Percentiles rank a stretch among this genome's conserved stretches.
These are phyloP conservation scores for Ramalina peruviana DNA, from an alignment of 495 filamentous ascomycete genomes.

Conservation along the genomic window DNA sequence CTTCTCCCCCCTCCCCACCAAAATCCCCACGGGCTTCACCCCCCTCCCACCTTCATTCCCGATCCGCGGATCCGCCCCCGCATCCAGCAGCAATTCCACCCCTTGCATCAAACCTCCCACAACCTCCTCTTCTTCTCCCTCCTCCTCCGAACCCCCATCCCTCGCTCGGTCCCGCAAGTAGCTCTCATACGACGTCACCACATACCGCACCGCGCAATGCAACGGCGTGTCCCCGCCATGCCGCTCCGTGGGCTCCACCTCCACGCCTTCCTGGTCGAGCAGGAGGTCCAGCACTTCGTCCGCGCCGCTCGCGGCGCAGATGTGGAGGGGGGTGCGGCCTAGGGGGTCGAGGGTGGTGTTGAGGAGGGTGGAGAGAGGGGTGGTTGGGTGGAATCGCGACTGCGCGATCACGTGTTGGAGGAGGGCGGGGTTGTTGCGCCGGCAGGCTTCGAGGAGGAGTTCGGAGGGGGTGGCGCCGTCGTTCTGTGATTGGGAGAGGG, in stretches of 20 bases:
- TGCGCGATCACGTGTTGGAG: slow-evolving; percentile 45
- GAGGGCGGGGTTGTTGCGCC: slow-evolving; percentile 79
- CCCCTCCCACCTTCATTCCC: slow-evolving; percentile 49
- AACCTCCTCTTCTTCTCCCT: background rate
- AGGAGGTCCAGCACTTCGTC: slow-evolving; percentile 86
- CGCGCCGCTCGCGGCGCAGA: slow-evolving; percentile 74
- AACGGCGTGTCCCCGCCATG: slow-evolving; percentile 80
- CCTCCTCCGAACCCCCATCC: slow-evolving; percentile 7
- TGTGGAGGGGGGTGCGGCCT: slow-evolving; percentile 77
- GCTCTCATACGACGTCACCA: slow-evolving; percentile 32
- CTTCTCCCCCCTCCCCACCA: slow-evolving; percentile 55
- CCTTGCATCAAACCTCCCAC: slow-evolving; percentile 2
- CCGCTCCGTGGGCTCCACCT: slow-evolving; percentile 79
- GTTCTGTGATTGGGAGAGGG: background rate
- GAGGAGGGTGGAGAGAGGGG: slow-evolving; percentile 48
- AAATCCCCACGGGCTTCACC: slow-evolving; percentile 52
- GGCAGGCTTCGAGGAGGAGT: slow-evolving; percentile 81
- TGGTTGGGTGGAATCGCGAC: slow-evolving; percentile 25
- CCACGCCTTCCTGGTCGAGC: slow-evolving; percentile 86
- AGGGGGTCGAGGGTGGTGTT: slow-evolving; percentile 73
- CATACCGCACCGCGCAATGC: slow-evolving; percentile 74
- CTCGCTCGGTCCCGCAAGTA: too few species aligned
- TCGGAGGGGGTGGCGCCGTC: slow-evolving; percentile 80
- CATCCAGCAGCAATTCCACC: slow-evolving; percentile 82
- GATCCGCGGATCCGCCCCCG: slow-evolving; percentile 58